phyloP scores from a whole-genome alignment of 2,329 filamentous ascomycete genomes.

The Chaetomium sp. region DNA sequence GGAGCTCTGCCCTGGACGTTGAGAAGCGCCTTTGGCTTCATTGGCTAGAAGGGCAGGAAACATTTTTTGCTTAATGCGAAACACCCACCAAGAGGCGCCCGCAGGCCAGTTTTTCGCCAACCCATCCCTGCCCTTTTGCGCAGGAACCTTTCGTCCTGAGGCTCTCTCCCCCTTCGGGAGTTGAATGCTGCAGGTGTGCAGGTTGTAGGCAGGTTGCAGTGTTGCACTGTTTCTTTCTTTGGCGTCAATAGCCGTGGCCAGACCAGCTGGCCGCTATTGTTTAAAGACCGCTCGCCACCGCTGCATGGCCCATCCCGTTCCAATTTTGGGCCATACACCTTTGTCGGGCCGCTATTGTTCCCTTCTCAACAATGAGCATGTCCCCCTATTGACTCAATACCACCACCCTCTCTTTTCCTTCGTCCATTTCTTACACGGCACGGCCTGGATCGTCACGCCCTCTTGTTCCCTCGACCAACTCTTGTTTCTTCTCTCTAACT shows the following conservation, averaged over 20 bases:
- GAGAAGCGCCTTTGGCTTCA: conserved; percentile 24
- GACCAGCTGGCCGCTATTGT: conserved; percentile 13
- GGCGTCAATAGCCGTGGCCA: conserved; percentile 1
- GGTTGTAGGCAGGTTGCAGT: too few species aligned
- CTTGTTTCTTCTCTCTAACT: background rate
- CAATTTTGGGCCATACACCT: conserved; percentile 15
- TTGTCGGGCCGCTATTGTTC: conserved; percentile 16
- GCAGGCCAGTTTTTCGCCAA: conserved; percentile 18
- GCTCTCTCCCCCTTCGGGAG: too few species aligned
- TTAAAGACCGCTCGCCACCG: conserved; percentile 14
- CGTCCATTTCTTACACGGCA: conserved; percentile 7
- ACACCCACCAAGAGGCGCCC: conserved; percentile 13
- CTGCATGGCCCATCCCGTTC: background rate
- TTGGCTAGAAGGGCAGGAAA: conserved; percentile 24
- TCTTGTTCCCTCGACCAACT: conserved; percentile 1
- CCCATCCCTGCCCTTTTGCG: conserved; percentile 10
- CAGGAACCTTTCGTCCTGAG: background rate
- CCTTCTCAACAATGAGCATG: conserved; percentile 19
- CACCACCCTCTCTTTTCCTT: background rate
- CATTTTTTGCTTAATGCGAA: conserved; percentile 22
- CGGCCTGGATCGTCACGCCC: conserved; percentile 9
- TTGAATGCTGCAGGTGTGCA: too few species aligned
- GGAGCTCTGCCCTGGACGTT: conserved; percentile 12
- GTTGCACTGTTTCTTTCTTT: conserved; percentile 5
- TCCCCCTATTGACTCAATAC: conserved; percentile 13